phyloP scores from a whole-genome alignment of 2,329 filamentous ascomycete species.

The Alternaria ethzedia region DNA sequence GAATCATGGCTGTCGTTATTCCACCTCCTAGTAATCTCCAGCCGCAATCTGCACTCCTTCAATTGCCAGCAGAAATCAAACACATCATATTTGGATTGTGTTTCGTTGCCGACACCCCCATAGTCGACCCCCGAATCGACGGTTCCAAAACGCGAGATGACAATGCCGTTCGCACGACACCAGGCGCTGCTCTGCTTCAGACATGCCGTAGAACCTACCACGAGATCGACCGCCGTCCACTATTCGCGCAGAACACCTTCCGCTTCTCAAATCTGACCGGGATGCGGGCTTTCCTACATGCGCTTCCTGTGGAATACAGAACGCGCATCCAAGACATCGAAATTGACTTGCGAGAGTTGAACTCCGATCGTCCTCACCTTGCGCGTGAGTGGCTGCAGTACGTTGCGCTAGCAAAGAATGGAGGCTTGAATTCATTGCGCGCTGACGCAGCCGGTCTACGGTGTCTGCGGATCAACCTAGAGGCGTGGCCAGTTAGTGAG shows the following conservation, averaged over 20 bases:
- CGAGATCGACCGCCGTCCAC: conserved; percentile 37
- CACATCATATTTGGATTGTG: conserved; percentile 39
- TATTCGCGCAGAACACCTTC: conserved; percentile 46
- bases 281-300: conserved; percentile 38
- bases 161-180: not conserved
- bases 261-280: conserved; percentile 44
- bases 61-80: conserved; percentile 45
- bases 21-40: conserved; percentile 31
- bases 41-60: conserved; percentile 39
- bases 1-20: conserved; percentile 13
- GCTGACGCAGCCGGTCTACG: conserved; percentile 39
- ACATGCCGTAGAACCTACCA: conserved; percentile 46
- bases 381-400: conserved; percentile 48
- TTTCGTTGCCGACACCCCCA: conserved; percentile 32
- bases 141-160: not conserved
- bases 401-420: conserved; percentile 30
- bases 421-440: conserved; percentile 28
- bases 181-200: conserved; percentile 41
- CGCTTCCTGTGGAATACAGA: conserved; percentile 26
- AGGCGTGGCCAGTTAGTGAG: conserved; percentile 37
- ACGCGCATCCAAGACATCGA: conserved; percentile 42
- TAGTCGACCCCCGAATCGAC: conserved; percentile 31
- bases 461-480: conserved; percentile 45
- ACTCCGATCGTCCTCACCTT: conserved; percentile 28
- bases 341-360: conserved; percentile 43